Conservation (phyloP, 352 stramenopile species). For the Phytophthora nicotianae region DNA sequence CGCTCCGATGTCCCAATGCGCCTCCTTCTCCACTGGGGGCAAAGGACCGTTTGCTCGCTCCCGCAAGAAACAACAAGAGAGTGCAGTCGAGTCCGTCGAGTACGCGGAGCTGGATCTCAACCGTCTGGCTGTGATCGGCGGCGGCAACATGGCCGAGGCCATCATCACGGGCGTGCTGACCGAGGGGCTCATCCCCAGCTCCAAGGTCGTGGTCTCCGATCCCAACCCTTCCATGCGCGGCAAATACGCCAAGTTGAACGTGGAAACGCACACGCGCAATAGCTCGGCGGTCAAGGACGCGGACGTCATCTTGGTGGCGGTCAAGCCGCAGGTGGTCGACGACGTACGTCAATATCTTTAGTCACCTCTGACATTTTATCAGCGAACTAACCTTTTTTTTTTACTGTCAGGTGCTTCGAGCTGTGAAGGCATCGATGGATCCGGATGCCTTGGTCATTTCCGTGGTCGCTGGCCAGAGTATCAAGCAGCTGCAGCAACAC, state of each 20-base stretch:
- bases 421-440: conserved; percentile 62
- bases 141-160: conserved; percentile 91
- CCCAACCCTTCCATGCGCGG: conserved; percentile 68
- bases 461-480: conserved; percentile 83
- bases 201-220: conserved; percentile 84
- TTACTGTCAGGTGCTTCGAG: conserved; percentile 54
- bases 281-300: conserved; percentile 66
- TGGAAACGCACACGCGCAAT: conserved; percentile 71
- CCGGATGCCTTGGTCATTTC: conserved; percentile 77
- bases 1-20: not conserved
- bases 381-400: not conserved
- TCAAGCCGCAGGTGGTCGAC: conserved; percentile 95
- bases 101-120: conserved; percentile 43
- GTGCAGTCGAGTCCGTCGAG: not conserved
- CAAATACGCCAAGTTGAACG: conserved; percentile 65
- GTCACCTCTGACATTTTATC: not conserved
- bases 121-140: conserved; percentile 81
- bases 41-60: conserved; percentile 32
- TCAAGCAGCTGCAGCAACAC: conserved; percentile 68
- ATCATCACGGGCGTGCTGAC: conserved; percentile 83
- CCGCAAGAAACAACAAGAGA: conserved; percentile 21
- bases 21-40: conserved; percentile 18
- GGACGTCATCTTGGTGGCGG: conserved; percentile 93
- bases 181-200: conserved; percentile 63
- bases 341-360: conserved; percentile 47